Conservation (phyloP, 1,284 basidiomycete genomes). For the Sparassis latifolia region DNA sequence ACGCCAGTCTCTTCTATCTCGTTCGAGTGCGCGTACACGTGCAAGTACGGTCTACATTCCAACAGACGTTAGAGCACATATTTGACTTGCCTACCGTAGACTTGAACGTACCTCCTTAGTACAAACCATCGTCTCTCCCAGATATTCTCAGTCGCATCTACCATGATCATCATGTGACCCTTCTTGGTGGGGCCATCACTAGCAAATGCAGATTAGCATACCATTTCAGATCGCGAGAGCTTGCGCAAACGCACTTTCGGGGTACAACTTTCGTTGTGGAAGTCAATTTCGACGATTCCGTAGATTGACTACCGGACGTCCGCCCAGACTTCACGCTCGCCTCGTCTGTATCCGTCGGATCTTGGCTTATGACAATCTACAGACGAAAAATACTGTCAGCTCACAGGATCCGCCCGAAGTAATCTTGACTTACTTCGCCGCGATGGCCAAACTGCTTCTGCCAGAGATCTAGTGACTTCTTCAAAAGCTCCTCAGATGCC, state of each 20-base stretch:
- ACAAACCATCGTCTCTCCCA: conserved; percentile 90
- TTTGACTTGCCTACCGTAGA: not conserved
- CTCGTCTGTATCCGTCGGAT: conserved; percentile 47
- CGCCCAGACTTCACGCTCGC: conserved; percentile 36
- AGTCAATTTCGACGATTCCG: conserved; percentile 59
- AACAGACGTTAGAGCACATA: not conserved
- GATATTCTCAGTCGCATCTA: conserved; percentile 69
- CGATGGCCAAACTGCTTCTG: conserved; percentile 73
- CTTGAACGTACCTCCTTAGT: conserved; percentile 61
- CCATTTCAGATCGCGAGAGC: conserved; percentile 3
- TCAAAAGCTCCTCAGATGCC: conserved; percentile 56
- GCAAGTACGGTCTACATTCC: conserved; percentile 73
- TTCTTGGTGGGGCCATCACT: conserved; percentile 83
- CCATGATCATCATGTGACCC: conserved; percentile 74
- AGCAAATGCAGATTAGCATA: not conserved
- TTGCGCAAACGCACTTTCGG: conserved; percentile 45
- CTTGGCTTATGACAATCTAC: conserved; percentile 74
- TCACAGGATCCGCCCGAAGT: conserved; percentile 60
- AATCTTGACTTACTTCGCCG: conserved; percentile 50
- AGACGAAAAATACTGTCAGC: conserved; percentile 38
- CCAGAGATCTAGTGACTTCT: conserved; percentile 72
- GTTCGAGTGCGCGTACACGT: conserved; percentile 76
- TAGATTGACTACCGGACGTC: conserved; percentile 33
- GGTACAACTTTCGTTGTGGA: conserved; percentile 69
- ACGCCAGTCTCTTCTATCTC: conserved; percentile 82